phyloP scores from a whole-genome alignment of 2,329 filamentous ascomycete species.

The Hymenoscyphus salicellus region DNA sequence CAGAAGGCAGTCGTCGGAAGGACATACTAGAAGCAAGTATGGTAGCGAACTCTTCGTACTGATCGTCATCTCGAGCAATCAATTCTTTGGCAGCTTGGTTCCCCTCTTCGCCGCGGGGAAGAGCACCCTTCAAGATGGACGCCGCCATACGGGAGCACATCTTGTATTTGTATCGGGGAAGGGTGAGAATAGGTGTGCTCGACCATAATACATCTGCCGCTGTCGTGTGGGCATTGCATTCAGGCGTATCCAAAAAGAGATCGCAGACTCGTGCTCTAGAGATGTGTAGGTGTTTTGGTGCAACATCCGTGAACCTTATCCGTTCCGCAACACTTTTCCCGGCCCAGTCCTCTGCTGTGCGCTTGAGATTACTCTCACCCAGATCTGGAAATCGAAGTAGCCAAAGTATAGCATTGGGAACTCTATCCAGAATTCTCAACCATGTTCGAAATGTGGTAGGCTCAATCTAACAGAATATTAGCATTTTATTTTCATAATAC shows the following conservation, averaged over 20 bases:
- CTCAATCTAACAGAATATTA: constrained; percentile 66
- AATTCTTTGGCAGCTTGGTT: constrained; percentile 67
- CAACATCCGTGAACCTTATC: constrained; percentile 93
- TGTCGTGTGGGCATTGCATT: constrained; percentile 97
- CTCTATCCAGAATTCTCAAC: constrained; percentile 81
- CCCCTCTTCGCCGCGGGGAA: constrained; percentile 71
- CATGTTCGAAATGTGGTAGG: constrained; percentile 94
- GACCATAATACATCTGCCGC: constrained; percentile 96
- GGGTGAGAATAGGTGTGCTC: constrained; percentile 85
- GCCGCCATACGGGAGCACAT: constrained; percentile 99
- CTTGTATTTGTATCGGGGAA: constrained; percentile 91
- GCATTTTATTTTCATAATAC: not conserved
- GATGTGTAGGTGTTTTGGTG: constrained; percentile 91
- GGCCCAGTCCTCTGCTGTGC: constrained; percentile 80
- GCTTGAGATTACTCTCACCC: constrained; percentile 79
- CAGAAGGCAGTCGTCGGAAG: constrained; percentile 49
- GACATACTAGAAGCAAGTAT: constrained; percentile 61
- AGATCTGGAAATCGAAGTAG: constrained; percentile 93
- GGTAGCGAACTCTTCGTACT: constrained; percentile 79
- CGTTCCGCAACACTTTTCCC: constrained; percentile 79
- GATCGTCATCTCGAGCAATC: constrained; percentile 71
- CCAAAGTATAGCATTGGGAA: constrained; percentile 90
- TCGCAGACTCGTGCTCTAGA: constrained; percentile 88
- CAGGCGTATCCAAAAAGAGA: constrained; percentile 92
- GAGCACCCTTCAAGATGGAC: constrained; percentile 84